Conservation (phyloP, 2,329 filamentous ascomycete genomes). For the Colletotrichum magnum region DNA sequence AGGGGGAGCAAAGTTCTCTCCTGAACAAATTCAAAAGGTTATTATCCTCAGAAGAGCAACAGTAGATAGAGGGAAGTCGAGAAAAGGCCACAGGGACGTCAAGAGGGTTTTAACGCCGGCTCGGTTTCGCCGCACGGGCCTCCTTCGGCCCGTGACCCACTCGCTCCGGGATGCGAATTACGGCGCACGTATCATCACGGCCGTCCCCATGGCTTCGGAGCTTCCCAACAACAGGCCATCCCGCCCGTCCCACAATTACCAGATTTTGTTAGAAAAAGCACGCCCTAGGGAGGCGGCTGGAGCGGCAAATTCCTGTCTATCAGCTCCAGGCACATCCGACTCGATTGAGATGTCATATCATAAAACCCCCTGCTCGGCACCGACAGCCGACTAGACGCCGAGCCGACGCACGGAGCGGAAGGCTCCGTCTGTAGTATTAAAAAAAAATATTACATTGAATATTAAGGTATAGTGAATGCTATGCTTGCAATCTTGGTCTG, state of each 20-base stretch:
- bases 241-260: too few species aligned
- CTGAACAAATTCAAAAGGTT: too few species aligned
- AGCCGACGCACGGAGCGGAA: background rate
- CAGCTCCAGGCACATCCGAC: background rate
- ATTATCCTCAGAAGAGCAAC: too few species aligned
- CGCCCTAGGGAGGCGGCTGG: too few species aligned
- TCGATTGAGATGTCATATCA: slow-evolving; percentile 1
- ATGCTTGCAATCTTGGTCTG: background rate
- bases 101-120: background rate
- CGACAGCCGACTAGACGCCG: slow-evolving; percentile 4
- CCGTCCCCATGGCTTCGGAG: background rate
- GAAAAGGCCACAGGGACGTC: background rate
- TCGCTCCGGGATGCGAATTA: background rate
- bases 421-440: background rate
- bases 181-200: background rate
- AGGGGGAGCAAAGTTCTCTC: too few species aligned
- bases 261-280: too few species aligned
- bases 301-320: background rate
- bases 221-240: background rate
- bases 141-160: background rate
- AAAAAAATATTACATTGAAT: slow-evolving; percentile 5
- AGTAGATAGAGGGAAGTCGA: background rate
- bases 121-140: background rate
- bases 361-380: background rate
- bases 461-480: background rate